Percentiles rank a stretch among this genome's conserved stretches.
phyloP scores from a whole-genome alignment of 768 basidiomycete genomes.

The Lactifluus volemus region DNA sequence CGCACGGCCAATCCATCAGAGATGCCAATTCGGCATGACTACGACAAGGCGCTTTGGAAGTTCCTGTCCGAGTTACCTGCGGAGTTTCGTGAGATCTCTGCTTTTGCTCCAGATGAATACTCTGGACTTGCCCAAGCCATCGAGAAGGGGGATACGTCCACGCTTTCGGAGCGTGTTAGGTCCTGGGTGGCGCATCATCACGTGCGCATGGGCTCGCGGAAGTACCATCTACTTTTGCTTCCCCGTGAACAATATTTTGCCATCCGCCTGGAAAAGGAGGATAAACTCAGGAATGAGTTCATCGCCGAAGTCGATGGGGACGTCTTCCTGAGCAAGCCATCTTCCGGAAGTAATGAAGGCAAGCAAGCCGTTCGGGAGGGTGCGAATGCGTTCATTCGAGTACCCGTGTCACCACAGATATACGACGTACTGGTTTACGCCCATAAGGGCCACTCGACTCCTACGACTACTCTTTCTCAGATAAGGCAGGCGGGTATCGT shows the following conservation, averaged over 20 bases:
- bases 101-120: slow-evolving; percentile 47
- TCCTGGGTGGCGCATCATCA: slow-evolving; percentile 55
- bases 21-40: slow-evolving; percentile 48
- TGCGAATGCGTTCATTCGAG: slow-evolving; percentile 43
- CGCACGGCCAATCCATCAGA: slow-evolving; percentile 43
- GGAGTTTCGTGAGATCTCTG: slow-evolving; percentile 52
- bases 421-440: slow-evolving; percentile 63
- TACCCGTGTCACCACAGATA: slow-evolving; percentile 59
- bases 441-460: slow-evolving; percentile 49
- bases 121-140: slow-evolving; percentile 42
- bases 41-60: slow-evolving; percentile 39
- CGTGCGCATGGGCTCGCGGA: slow-evolving; percentile 51
- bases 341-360: slow-evolving; percentile 7
- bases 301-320: slow-evolving; percentile 33
- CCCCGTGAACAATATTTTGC: slow-evolving; percentile 54
- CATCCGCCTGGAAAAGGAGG: slow-evolving; percentile 40
- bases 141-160: slow-evolving; percentile 26
- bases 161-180: slow-evolving; percentile 33
- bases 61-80: slow-evolving; percentile 45
- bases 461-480: slow-evolving; percentile 48
- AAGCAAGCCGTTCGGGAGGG: slow-evolving; percentile 25
- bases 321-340: slow-evolving; percentile 14
- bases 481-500: slow-evolving; percentile 52
- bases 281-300: slow-evolving; percentile 41
- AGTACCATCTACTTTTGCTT: slow-evolving; percentile 46